Percentiles rank a stretch among this genome's conserved stretches.
Conservation (phyloP, 345 rosid genomes). For the Pseudoturritis turrita region DNA sequence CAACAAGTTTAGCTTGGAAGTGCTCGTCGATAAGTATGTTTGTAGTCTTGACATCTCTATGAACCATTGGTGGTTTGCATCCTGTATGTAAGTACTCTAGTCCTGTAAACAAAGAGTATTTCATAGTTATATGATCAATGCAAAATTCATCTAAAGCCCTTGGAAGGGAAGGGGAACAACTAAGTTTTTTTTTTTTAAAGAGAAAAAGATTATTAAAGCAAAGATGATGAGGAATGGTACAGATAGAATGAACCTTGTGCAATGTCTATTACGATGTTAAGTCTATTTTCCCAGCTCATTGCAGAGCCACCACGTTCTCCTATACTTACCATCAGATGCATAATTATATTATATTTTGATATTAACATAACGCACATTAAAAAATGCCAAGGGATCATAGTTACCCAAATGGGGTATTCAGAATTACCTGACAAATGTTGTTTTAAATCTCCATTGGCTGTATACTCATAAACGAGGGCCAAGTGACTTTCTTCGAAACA, state of each 20-base stretch:
- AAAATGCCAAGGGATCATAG: too few species aligned
- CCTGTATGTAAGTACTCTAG: constrained; percentile 40
- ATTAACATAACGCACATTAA: too few species aligned
- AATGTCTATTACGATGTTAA: background rate
- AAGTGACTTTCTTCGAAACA: constrained; percentile 25
- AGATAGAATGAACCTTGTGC: constrained; percentile 11
- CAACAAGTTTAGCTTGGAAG: constrained; percentile 34
- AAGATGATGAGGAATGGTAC: background rate
- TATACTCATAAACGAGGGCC: constrained; percentile 38
- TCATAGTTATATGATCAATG: background rate
- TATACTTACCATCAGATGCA: too few species aligned
- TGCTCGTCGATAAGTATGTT: constrained; percentile 39
- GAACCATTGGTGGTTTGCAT: constrained; percentile 39
- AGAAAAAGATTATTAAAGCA: too few species aligned
- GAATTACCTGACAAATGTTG: constrained; percentile 20
- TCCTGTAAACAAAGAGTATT: constrained; percentile 8
- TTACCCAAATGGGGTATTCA: too few species aligned
- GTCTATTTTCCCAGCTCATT: constrained; percentile 4
- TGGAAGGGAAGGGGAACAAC: too few species aligned
- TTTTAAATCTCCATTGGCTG: constrained; percentile 22
- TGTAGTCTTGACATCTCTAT: constrained; percentile 37
- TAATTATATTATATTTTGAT: too few species aligned
- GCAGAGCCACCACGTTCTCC: background rate
- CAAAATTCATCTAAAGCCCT: too few species aligned
- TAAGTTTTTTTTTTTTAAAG: too few species aligned